phyloP scores from a whole-genome alignment of 176 grass and related monocot species.

The Cenchrus fungigraminus region DNA sequence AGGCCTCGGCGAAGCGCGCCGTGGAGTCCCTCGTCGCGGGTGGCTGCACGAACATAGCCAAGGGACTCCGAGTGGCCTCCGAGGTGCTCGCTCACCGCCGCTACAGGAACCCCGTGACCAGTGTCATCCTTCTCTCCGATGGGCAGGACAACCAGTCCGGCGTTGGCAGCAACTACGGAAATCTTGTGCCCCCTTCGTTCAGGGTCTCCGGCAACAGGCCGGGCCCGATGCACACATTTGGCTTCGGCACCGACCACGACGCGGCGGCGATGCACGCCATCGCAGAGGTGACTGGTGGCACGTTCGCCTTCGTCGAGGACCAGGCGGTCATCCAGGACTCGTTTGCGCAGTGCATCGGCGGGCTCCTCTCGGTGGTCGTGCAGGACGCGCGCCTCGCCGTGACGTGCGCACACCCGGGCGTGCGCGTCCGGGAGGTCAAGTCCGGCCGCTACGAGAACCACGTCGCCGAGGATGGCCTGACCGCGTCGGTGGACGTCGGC shows the following conservation, averaged over 20 bases:
- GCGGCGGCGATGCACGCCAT: conserved; percentile 71
- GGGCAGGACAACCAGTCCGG: conserved; percentile 35
- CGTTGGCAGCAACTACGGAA: too few relatives aligned
- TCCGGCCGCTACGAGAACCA: conserved; percentile 53
- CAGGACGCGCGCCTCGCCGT: conserved; percentile 35
- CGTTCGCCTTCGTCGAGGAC: conserved; percentile 75
- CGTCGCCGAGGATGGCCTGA: not conserved
- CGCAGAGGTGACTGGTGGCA: conserved; percentile 58
- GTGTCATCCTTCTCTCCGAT: conserved; percentile 81
- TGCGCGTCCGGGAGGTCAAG: conserved; percentile 25
- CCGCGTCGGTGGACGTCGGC: conserved; percentile 40
- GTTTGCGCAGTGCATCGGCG: conserved; percentile 64
- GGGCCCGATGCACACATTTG: conserved; percentile 64
- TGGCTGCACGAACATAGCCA: conserved; percentile 50
- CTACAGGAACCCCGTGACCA: conserved; percentile 52
- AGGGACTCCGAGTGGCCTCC: conserved; percentile 54
- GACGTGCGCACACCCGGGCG: conserved; percentile 14
- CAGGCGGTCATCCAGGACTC: conserved; percentile 63
- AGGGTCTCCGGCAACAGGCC: not conserved
- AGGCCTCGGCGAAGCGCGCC: conserved; percentile 56
- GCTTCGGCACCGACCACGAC: conserved; percentile 66
- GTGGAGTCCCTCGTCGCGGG: conserved; percentile 57
- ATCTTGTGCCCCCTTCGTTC: conserved; percentile 55
- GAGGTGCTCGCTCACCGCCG: conserved; percentile 61
- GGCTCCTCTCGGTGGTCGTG: conserved; percentile 53